A percentile compares a stretch with the other conserved stretches of the same genome.
Evolutionary conservation across 345 rosid species (phyloP).

Genomic region (Hirschfeldia incana): DNA sequence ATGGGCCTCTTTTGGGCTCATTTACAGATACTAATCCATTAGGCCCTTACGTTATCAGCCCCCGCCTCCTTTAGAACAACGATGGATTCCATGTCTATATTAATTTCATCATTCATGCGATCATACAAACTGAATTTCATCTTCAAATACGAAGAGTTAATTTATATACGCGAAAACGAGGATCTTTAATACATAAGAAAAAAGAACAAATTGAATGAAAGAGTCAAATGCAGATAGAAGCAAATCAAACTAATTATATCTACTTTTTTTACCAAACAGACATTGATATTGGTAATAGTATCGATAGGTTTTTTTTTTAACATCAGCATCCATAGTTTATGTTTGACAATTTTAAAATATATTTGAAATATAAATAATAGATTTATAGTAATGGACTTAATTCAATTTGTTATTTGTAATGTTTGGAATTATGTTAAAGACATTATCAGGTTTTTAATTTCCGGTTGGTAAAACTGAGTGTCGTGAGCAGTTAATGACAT

Average conservation of each 20-base stretch:
- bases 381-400: not conserved
- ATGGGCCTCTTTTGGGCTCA: not conserved
- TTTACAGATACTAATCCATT: too few species aligned
- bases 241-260: not conserved
- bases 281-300: not conserved
- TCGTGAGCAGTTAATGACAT: not conserved
- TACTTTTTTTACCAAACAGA: not conserved
- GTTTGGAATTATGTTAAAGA: not conserved
- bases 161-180: not conserved
- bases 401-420: not conserved
- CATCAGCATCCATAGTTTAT: not conserved
- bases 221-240: not conserved
- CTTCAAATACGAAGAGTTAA: not conserved
- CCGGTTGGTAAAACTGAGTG: not conserved
- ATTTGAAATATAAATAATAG: not conserved
- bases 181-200: not conserved
- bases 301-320: not conserved
- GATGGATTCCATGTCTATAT: not conserved
- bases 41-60: not conserved
- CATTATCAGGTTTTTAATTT: not conserved
- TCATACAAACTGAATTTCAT: not conserved
- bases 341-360: not conserved
- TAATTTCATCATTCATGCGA: not conserved
- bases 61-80: not conserved
- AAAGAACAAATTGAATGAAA: not conserved